These are phyloP conservation scores for Hypoxylon subgilvum DNA, from an alignment of 495 filamentous ascomycete species.

Conservation along the genomic window DNA sequence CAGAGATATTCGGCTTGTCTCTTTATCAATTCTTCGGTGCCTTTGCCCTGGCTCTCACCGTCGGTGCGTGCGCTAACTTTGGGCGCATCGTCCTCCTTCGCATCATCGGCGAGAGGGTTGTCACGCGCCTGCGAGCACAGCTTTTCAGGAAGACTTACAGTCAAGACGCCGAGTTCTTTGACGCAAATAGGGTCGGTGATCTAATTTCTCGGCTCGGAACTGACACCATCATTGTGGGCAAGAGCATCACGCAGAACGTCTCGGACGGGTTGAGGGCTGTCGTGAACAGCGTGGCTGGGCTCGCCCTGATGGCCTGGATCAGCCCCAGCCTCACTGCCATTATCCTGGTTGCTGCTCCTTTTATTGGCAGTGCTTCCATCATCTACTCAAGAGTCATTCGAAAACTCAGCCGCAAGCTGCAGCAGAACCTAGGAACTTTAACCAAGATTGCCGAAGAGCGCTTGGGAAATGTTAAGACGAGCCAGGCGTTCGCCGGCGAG, in stretches of 20 bases:
- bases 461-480: slow-evolving; percentile 91
- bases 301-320: slow-evolving; percentile 89
- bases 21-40: slow-evolving; percentile 78
- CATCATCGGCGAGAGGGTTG: slow-evolving; percentile 95
- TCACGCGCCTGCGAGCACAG: slow-evolving; percentile 83
- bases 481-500: slow-evolving; percentile 93
- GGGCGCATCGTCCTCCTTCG: slow-evolving; percentile 89
- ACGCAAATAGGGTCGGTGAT: slow-evolving; percentile 95
- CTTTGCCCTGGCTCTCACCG: slow-evolving; percentile 69
- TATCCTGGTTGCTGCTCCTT: slow-evolving; percentile 84
- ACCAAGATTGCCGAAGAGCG: slow-evolving; percentile 98
- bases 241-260: slow-evolving; percentile 96
- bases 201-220: slow-evolving; percentile 93
- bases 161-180: slow-evolving; percentile 98
- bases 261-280: slow-evolving; percentile 89
- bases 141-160: slow-evolving; percentile 89
- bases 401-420: slow-evolving; percentile 86
- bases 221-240: slow-evolving; percentile 95
- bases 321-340: slow-evolving; percentile 89
- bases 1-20: slow-evolving; percentile 73
- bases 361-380: slow-evolving; percentile 88
- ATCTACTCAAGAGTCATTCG: slow-evolving; percentile 87
- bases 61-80: slow-evolving; percentile 88
- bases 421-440: slow-evolving; percentile 86
- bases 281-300: slow-evolving; percentile 86